Evolutionary conservation across 805 yeast genomes (phyloP).

Genomic region (Candida easanensis): DNA sequence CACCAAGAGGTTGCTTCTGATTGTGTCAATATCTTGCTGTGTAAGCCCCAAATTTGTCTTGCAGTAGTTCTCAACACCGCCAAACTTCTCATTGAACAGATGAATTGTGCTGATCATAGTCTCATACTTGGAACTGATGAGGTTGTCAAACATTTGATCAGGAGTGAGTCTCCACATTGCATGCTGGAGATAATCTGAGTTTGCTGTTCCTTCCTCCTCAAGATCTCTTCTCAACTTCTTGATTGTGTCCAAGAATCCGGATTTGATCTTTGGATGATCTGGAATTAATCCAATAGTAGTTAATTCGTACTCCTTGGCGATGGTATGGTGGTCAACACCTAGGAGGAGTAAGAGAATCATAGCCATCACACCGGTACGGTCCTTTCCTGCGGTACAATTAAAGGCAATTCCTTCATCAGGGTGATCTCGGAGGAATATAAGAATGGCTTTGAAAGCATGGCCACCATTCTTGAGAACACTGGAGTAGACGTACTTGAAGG

Average conservation of each 20-base stretch:
- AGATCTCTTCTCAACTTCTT: conserved; percentile 11
- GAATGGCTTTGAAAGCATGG: conserved; percentile 45
- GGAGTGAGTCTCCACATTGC: conserved; percentile 22
- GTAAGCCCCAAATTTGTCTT: conserved; percentile 41
- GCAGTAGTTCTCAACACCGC: conserved; percentile 52
- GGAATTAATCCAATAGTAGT: conserved; percentile 63
- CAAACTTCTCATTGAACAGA: conserved; percentile 47
- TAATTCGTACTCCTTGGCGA: conserved; percentile 75
- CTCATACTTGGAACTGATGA: conserved; percentile 64
- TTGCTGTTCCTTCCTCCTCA: conserved; percentile 5
- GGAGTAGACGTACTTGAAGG: conserved; percentile 61
- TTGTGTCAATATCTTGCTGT: conserved; percentile 38
- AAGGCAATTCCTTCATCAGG: conserved; percentile 52
- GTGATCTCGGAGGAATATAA: conserved; percentile 53
- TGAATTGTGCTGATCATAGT: conserved; percentile 65
- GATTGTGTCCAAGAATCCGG: conserved; percentile 22
- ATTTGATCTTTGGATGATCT: conserved; percentile 30
- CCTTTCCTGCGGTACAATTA: conserved; percentile 87
- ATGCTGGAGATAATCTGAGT: conserved; percentile 4
- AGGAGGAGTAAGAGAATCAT: conserved; percentile 62
- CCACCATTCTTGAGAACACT: conserved; percentile 54
- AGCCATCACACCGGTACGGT: conserved; percentile 73
- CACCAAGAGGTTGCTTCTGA: conserved; percentile 32
- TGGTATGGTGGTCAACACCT: conserved; percentile 63
- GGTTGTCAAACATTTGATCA: conserved; percentile 52